Conservation (phyloP, 768 basidiomycete species). For the Neoboletus brunneissimus region DNA sequence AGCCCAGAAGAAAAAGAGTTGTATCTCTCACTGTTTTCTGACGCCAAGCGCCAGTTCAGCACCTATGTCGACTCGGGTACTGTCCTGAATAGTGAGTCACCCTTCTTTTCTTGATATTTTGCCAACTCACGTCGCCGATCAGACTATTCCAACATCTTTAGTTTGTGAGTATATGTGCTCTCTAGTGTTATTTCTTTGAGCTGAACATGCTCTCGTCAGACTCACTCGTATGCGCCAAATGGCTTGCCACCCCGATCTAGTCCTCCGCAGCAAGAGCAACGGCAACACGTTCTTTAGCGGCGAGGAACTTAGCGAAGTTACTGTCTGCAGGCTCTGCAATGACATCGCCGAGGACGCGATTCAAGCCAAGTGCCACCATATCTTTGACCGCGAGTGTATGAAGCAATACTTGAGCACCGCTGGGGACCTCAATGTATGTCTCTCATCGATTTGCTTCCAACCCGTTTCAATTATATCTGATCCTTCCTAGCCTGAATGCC, state of each 20-base stretch:
- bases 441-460: not conserved
- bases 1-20: slow-evolving; percentile 97
- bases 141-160: slow-evolving; percentile 92
- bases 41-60: slow-evolving; percentile 87
- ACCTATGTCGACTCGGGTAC: slow-evolving; percentile 92
- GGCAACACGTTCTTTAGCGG: slow-evolving; percentile 52
- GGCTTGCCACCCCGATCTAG: slow-evolving; percentile 94
- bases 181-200: not conserved
- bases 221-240: slow-evolving; percentile 96
- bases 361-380: slow-evolving; percentile 86
- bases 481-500: slow-evolving; percentile 73
- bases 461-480: not conserved
- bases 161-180: slow-evolving; percentile 49
- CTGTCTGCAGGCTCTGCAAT: slow-evolving; percentile 92
- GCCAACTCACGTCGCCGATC: slow-evolving; percentile 3
- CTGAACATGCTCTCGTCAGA: slow-evolving; percentile 37
- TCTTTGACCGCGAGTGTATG: slow-evolving; percentile 96
- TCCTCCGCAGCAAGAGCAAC: slow-evolving; percentile 83
- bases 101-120: not conserved
- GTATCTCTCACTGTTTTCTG: slow-evolving; percentile 86
- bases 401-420: slow-evolving; percentile 83
- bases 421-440: slow-evolving; percentile 58
- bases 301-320: slow-evolving; percentile 66
- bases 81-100: slow-evolving; percentile 78
- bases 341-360: slow-evolving; percentile 98